phyloP scores from a whole-genome alignment of 2,329 filamentous ascomycete species.

The Trichoderma polysporum region DNA sequence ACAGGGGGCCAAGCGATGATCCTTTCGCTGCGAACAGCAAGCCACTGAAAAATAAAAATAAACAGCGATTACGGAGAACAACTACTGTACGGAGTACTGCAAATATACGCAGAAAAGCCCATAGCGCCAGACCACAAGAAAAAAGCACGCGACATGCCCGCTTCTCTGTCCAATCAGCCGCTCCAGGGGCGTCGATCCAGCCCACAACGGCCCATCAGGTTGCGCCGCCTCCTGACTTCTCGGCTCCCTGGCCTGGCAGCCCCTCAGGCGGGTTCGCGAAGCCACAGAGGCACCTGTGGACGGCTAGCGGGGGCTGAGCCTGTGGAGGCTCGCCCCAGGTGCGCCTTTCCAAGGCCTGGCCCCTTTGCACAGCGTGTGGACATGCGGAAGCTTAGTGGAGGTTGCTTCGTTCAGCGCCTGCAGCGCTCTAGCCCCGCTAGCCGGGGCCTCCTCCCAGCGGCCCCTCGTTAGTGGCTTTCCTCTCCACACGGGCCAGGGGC shows the following conservation, averaged over 20 bases:
- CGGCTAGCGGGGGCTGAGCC: background rate
- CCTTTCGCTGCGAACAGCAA: background rate
- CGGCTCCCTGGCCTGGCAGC: background rate
- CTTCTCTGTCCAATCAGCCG: background rate
- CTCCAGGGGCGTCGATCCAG: background rate
- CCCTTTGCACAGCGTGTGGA: too few relatives aligned
- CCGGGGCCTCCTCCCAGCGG: background rate
- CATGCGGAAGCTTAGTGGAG: too few relatives aligned
- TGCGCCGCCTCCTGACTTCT: conserved; percentile 5
- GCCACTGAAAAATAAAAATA: background rate
- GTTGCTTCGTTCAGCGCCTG: background rate
- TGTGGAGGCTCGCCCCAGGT: background rate
- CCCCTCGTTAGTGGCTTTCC: background rate
- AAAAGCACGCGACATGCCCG: background rate
- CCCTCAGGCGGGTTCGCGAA: background rate
- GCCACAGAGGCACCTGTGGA: too few relatives aligned
- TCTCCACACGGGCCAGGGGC: background rate
- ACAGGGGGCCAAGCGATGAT: background rate
- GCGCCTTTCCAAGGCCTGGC: background rate
- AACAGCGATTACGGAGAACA: too few relatives aligned
- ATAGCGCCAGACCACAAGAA: background rate
- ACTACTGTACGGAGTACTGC: too few relatives aligned
- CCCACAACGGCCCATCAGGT: background rate
- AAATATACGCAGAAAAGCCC: background rate
- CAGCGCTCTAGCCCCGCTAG: background rate